Base-by-base conservation (phyloP, 1,284 basidiomycete species). In the Fomitopsis betulina region DNA sequence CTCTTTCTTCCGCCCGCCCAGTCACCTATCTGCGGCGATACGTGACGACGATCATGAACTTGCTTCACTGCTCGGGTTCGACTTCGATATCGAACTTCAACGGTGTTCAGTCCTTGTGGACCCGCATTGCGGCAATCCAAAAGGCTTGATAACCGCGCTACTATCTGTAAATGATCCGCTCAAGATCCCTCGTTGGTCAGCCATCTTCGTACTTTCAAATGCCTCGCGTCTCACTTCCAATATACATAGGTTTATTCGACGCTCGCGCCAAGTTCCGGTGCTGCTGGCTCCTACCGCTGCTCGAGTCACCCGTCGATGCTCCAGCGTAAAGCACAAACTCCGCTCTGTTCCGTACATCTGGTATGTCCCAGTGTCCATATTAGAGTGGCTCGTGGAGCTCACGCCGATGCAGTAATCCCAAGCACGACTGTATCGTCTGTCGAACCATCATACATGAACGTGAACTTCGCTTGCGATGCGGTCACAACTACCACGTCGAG, bases 401-500 rank as follows among this genome's bases (percentile, higher is more conserved):
- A 51, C 25, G 3, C n/a, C 33, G 25, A 27, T 23, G 1, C 47
- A 51, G 49, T 30, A 51, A 51, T 23, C 32, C 30, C 25, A 50
- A 57, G 25, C 65, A 65, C 54, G 60, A 66, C 43, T 70, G 69
- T 37, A 62, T 66, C 15, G 58, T 56, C 10, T 70, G 69, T 61
- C 61, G 57, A 33, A 53, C 56, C 30, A 10, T 40, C 15, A 68
- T 68, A 17, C 25, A 51, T 10, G 63, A 59, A 5, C 30, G 45
- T 5, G 64, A 69, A 32, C 58, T 70, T n/a, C 64, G 56, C 9
- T 62, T 68, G 0, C 66, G 70, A 2, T 75, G 74, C 58, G 69
- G 68, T 7, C 73, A 75, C 56, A 59, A 63, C 56, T 75, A 72
- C 63, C 72, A 75, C 62, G 55, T 53, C 10, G 43, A 53, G 1